These are phyloP conservation scores for Diaporthe sp. DNA, from an alignment of 2,329 filamentous ascomycete genomes.

Conservation along the genomic window DNA sequence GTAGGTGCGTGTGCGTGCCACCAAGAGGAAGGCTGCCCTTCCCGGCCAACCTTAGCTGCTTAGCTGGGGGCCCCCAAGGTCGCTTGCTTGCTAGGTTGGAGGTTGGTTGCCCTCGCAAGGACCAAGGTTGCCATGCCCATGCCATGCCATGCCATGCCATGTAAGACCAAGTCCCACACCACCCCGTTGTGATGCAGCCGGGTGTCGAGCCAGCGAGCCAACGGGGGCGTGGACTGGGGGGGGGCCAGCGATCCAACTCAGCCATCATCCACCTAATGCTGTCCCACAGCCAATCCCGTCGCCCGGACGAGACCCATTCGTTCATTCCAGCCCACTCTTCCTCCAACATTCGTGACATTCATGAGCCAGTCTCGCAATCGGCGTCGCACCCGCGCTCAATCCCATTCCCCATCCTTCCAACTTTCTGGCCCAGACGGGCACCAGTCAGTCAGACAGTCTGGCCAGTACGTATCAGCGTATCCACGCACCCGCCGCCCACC, in stretches of 20 bases:
- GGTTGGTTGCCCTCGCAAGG: not conserved
- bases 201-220: conserved; percentile 24
- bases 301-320: conserved; percentile 1
- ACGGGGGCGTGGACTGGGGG: conserved; percentile 20
- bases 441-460: conserved; percentile 14
- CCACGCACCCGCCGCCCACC: conserved; percentile 22
- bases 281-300: conserved; percentile 36
- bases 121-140: conserved; percentile 22
- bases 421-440: conserved; percentile 11
- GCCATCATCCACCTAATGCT: conserved; percentile 25
- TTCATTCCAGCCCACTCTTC: conserved; percentile 34
- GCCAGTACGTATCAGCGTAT: conserved; percentile 11
- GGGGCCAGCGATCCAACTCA: conserved; percentile 25
- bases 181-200: conserved; percentile 28
- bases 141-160: conserved; percentile 20
- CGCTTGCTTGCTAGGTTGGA: not conserved
- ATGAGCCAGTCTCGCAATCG: conserved; percentile 34
- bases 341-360: conserved; percentile 30
- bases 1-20: not conserved
- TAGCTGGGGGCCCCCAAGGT: not conserved
- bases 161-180: conserved; percentile 32
- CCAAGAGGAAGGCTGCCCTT: conserved; percentile 4
- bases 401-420: conserved; percentile 35
- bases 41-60: conserved; percentile 6
- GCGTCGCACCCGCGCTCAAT: conserved; percentile 34